Evolutionary conservation across 2,329 filamentous ascomycete genomes (phyloP), one percentile per base, ranked within the genome.

Genomic region (Aspergillus fumigatiaffinis): DNA sequence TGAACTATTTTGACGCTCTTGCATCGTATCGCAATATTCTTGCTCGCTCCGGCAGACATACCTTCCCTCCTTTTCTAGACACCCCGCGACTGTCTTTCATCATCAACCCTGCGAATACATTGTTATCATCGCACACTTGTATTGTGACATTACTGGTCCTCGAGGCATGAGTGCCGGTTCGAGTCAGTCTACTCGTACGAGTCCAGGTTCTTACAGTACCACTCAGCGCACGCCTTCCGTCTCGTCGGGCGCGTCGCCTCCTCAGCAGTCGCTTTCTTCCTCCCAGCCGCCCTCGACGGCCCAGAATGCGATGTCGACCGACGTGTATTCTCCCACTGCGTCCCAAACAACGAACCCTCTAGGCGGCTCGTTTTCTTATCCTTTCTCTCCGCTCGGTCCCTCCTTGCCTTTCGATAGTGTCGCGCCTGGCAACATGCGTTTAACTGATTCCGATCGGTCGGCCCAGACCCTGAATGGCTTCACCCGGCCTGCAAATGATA

Each of bases 301-400:
- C 63, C 73, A 76, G 69, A 72, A 75, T 73, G 72, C 70, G 64
- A 75, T 76, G 73, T 73, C 75, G 67, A 71, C 73, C 66, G 74
- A 77, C 67, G 72, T 77, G 63, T 76, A 76, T 59, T 73, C 66
- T 59, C 70, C 72, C 47, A 66, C 68, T 57, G 66, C 70, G 56
- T 74, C 73, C 59, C 73, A 76, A 62, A 64, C 72, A 54, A 60
- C 71, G 52, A 58, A 69, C 50, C 69, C 73, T 60, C 62, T 75
- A 64, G 65, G 62, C 42, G 62, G 66, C 17, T 66, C 73, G 25
- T 76, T 76, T 53, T 65, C 70, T 54, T 71, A 73, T 59, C 68
- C 72, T 12, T 74, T 76, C 54, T 70, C 74, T 50, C 72, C 74
- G 21, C 68, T 76, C 63, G 73, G 73, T 42, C 61, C 72, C 38